Evolutionary conservation across 306 rosid genomes (phyloP).

Genomic region (Lathyrus tuberosus): DNA sequence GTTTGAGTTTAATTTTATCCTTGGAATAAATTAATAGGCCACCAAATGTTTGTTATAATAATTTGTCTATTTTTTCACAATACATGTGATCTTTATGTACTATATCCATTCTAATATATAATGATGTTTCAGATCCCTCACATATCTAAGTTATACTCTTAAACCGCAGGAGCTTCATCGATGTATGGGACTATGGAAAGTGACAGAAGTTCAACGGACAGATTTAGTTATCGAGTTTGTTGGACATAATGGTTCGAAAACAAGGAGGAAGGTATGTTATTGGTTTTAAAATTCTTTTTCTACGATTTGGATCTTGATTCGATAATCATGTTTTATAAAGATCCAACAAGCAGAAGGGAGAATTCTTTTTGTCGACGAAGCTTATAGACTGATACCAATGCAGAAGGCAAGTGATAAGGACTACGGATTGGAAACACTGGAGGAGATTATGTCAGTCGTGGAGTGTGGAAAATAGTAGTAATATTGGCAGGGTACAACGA

Average conservation of each 20-base stretch:
- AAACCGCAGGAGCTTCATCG: too few relatives aligned
- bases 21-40: too few relatives aligned
- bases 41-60: too few relatives aligned
- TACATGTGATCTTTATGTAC: too few relatives aligned
- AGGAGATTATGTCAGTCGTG: conserved; percentile 99
- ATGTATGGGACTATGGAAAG: conserved; percentile 61
- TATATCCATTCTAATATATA: too few relatives aligned
- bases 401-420: conserved; percentile 93
- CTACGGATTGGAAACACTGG: conserved; percentile 93
- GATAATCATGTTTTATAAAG: conserved; percentile 42
- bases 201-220: conserved; percentile 86
- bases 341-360: conserved; percentile 93
- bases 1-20: too few relatives aligned
- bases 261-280: conserved; percentile 73
- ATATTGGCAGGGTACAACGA: conserved; percentile 91
- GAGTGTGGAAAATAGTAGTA: conserved; percentile 85
- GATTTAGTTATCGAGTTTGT: conserved; percentile 96
- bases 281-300: conserved; percentile 15
- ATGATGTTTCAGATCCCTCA: too few relatives aligned
- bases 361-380: conserved; percentile 92
- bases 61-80: too few relatives aligned
- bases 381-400: conserved; percentile 89
- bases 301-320: background rate
- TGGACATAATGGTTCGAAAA: conserved; percentile 96
- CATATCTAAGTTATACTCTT: too few relatives aligned